Conservation (phyloP, 345 rosid genomes). For the Dipteronia sinensis region DNA sequence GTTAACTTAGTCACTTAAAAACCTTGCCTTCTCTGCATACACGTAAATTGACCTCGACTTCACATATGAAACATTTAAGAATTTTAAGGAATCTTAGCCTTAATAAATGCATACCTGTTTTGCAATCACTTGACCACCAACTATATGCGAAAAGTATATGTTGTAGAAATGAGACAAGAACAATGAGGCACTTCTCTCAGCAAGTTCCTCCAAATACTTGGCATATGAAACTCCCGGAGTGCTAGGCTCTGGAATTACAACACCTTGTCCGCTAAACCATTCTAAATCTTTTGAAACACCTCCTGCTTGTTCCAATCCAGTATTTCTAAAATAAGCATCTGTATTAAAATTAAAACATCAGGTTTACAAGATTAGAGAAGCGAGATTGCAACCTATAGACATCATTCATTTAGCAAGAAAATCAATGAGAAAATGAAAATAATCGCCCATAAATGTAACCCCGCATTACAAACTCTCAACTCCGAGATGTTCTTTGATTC, state of each 20-base stretch:
- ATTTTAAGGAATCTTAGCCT: not conserved
- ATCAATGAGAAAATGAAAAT: not conserved
- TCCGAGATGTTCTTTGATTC: not conserved
- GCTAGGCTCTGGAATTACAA: constrained; percentile 65
- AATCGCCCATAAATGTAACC: not conserved
- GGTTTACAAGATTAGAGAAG: constrained; percentile 1
- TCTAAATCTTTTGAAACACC: constrained; percentile 67
- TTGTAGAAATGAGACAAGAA: constrained; percentile 88
- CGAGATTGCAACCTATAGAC: constrained; percentile 1
- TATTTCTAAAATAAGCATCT: constrained; percentile 89
- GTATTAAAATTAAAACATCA: constrained; percentile 18
- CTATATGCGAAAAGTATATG: constrained; percentile 86
- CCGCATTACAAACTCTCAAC: not conserved
- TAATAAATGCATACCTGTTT: constrained; percentile 50
- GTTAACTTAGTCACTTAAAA: not conserved
- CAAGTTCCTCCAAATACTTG: too few relatives aligned
- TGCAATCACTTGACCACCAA: constrained; percentile 78
- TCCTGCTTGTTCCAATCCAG: constrained; percentile 75
- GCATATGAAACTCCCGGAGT: constrained; percentile 62
- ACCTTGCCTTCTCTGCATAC: too few relatives aligned
- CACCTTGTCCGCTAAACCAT: constrained; percentile 53
- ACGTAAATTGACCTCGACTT: not conserved
- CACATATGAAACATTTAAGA: not conserved
- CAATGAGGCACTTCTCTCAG: too few relatives aligned
- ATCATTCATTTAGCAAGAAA: not conserved